A percentile compares a stretch with the other conserved stretches of the same genome.
These are phyloP conservation scores for Evernia prunastri DNA, from an alignment of 495 filamentous ascomycete species.

Conservation along the genomic window DNA sequence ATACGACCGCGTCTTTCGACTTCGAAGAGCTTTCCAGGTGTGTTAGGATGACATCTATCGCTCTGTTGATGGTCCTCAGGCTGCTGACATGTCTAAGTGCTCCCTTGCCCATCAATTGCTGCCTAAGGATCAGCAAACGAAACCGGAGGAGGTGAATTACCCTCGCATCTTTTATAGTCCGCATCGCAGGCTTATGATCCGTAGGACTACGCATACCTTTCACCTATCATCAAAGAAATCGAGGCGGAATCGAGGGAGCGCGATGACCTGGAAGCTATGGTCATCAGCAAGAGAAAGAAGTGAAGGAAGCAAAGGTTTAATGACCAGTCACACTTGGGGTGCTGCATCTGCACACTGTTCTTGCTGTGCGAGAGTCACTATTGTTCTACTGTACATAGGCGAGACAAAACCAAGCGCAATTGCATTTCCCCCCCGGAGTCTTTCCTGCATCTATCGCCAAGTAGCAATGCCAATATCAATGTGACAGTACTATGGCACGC, in stretches of 20 bases:
- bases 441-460: background rate
- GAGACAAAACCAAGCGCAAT: background rate
- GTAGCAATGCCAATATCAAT: background rate
- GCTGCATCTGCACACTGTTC: background rate
- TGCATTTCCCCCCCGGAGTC: background rate
- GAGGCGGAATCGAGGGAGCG: slow-evolving; percentile 76
- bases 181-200: slow-evolving; percentile 29
- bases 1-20: slow-evolving; percentile 95
- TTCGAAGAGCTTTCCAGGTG: slow-evolving; percentile 92
- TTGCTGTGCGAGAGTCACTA: background rate
- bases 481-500: background rate
- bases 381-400: background rate
- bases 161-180: slow-evolving; percentile 8
- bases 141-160: slow-evolving; percentile 57
- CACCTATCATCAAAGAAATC: slow-evolving; percentile 75
- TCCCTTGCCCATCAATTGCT: slow-evolving; percentile 82
- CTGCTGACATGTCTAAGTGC: slow-evolving; percentile 45
- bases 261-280: slow-evolving; percentile 73
- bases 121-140: slow-evolving; percentile 74
- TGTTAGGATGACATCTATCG: slow-evolving; percentile 17
- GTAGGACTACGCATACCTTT: slow-evolving; percentile 73
- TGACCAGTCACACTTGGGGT: background rate
- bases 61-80: slow-evolving; percentile 26
- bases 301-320: background rate
- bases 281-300: slow-evolving; percentile 47